phyloP scores from a whole-genome alignment of 2,329 filamentous ascomycete genomes.

The Fusarium chaquense region DNA sequence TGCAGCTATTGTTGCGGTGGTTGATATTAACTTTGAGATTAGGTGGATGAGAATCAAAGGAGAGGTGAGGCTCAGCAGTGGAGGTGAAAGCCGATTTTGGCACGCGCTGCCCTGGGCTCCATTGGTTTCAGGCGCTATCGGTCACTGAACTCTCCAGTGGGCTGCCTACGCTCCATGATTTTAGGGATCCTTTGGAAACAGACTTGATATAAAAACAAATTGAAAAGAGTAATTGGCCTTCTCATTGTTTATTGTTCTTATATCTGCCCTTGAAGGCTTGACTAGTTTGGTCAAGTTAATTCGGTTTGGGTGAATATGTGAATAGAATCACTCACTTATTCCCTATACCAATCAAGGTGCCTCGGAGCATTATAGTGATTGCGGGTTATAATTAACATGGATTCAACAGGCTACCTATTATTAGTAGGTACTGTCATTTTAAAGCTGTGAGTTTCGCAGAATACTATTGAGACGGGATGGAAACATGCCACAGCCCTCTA shows the following conservation, averaged over 20 bases:
- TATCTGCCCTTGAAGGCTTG: too few species aligned
- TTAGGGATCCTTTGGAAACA: neutral
- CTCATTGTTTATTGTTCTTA: neutral
- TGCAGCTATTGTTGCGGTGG: conserved; percentile 9
- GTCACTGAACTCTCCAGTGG: conserved; percentile 25
- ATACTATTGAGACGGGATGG: neutral
- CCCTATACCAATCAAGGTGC: too few species aligned
- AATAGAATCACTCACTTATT: neutral
- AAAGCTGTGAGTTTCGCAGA: neutral
- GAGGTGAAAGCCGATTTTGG: conserved; percentile 33
- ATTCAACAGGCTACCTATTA: too few species aligned
- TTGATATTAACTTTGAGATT: conserved; percentile 35
- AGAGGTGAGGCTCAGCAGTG: conserved; percentile 35
- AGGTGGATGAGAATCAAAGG: conserved; percentile 34
- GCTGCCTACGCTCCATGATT: neutral
- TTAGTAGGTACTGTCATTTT: neutral
- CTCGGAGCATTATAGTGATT: neutral
- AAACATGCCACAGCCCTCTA: neutral
- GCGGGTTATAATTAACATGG: too few species aligned
- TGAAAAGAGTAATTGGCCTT: neutral
- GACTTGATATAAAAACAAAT: neutral
- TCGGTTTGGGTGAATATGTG: neutral
- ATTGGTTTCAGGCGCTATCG: conserved; percentile 36
- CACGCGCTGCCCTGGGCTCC: conserved; percentile 23
- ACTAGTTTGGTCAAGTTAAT: neutral